These are phyloP conservation scores for Trypanosomatidae sp. DNA, from an alignment of 208 protist species.

Conservation along the genomic window DNA sequence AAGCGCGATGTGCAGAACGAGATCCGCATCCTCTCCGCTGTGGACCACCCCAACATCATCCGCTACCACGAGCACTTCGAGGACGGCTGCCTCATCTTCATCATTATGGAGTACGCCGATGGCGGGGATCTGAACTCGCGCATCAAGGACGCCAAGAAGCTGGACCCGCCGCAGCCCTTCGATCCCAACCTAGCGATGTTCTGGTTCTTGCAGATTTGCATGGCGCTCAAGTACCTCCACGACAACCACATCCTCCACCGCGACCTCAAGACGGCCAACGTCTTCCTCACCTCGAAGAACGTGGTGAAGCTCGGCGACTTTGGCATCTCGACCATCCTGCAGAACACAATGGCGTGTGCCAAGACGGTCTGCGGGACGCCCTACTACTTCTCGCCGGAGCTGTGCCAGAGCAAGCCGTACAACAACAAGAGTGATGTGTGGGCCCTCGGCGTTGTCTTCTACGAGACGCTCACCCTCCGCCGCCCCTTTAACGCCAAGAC, in stretches of 20 bases:
- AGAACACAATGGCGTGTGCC: conserved; percentile 92
- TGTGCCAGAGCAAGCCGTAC: conserved; percentile 95
- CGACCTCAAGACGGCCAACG: conserved; percentile 91
- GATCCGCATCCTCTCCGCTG: conserved; percentile 89
- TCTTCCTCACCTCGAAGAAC: conserved; percentile 88
- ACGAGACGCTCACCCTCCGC: conserved; percentile 90
- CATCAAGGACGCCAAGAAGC: conserved; percentile 88
- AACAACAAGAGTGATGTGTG: conserved; percentile 95
- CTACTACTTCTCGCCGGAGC: conserved; percentile 96
- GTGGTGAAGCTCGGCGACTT: conserved; percentile 92
- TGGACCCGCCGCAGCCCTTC: conserved; percentile 65
- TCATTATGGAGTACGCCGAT: conserved; percentile 94
- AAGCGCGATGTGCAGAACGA: conserved; percentile 93
- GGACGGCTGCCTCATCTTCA: conserved; percentile 87
- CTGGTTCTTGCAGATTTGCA: conserved; percentile 91
- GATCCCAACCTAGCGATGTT: conserved; percentile 89
- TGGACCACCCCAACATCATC: conserved; percentile 93
- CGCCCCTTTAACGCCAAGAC: conserved; percentile 89
- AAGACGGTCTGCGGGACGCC: conserved; percentile 95
- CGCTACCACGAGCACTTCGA: conserved; percentile 91
- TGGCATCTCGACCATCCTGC: conserved; percentile 92
- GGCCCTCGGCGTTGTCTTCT: conserved; percentile 91
- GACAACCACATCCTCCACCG: conserved; percentile 92
- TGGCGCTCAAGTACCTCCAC: conserved; percentile 92
- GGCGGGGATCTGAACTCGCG: conserved; percentile 86